Evolutionary conservation across 1,284 basidiomycete genomes (phyloP), one percentile per base, ranked within the genome.

Genomic region (Tilletia caries): DNA sequence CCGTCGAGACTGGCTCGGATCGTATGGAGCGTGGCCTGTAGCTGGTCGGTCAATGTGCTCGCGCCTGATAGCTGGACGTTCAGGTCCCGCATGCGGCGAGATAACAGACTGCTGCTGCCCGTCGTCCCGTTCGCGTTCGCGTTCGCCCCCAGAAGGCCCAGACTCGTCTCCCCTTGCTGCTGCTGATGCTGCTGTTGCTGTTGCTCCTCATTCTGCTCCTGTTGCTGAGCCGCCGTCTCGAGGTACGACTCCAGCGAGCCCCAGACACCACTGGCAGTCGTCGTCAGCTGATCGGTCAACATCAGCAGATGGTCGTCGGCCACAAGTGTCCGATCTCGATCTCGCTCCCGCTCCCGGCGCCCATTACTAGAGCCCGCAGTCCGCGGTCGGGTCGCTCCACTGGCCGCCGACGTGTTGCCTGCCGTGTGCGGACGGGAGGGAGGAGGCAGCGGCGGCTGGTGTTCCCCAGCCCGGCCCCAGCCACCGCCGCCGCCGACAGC

Each of bases 211-310:
- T 4, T 44, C 37, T 37, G n/a, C 32, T n/a, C 2, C 48, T 44
- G 67, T 27, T 68, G 29, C 48, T 66, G 54, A n/a, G 58, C 58
- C 27, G 58, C 58, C 18, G 12, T 20, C 29, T 62, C 58, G 32
- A 80, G 72, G 64, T 80, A 72, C 8, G 70, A 74, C 27, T 77
- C 73, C 60, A 82, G 71, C 41, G 74, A 65, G 15, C 72, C 72
- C 79, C 81, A 82, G 0, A 79, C 74, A 6, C 65, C 64, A 13
- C 70, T 70, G 3, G 81, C 75, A n/a, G 73, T 66, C 13, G 73
- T 72, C 25, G 81, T 81, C 34, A 79, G 75, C 46, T 77, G 71
- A 44, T 75, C 72, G 20, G 80, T 66, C 64, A 81, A 74, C 2
- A 66, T 66, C 3, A 78, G 68, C 13, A 82, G 67, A 33, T 78